A percentile compares a stretch with the other conserved stretches of the same genome.
Conservation (phyloP, 306 rosid species). For the Fragaria ananassa region DNA sequence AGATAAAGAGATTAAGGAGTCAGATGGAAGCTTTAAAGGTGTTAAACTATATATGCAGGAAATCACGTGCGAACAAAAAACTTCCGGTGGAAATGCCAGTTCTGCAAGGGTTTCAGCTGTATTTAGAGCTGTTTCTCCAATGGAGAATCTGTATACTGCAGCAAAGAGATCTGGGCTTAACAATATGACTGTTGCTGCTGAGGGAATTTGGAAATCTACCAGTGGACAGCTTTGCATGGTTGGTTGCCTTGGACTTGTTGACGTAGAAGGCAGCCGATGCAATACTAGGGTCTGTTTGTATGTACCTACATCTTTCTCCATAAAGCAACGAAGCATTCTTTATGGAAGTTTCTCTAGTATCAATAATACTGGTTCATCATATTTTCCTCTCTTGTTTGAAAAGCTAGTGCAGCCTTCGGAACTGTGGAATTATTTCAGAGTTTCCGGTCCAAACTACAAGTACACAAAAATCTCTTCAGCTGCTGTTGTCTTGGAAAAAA, state of each 20-base stretch:
- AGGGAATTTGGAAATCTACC: constrained; percentile 88
- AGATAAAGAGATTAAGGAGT: constrained; percentile 52
- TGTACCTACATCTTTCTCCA: constrained; percentile 64
- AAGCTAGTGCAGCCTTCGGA: constrained; percentile 56
- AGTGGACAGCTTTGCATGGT: constrained; percentile 96
- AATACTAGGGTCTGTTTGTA: constrained; percentile 72
- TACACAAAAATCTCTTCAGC: constrained; percentile 56
- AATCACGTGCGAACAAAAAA: constrained; percentile 53
- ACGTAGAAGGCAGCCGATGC: constrained; percentile 50
- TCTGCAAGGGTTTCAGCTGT: constrained; percentile 71
- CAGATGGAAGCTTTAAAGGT: constrained; percentile 75
- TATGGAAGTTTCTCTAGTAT: constrained; percentile 67
- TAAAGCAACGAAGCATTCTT: constrained; percentile 65
- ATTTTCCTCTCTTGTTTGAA: constrained; percentile 74
- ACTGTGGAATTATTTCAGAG: constrained; percentile 70
- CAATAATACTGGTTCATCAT: constrained; percentile 32
- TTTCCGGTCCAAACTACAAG: constrained; percentile 57
- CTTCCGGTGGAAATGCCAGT: constrained; percentile 24
- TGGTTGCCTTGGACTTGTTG: constrained; percentile 68
- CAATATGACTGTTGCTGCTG: constrained; percentile 71
- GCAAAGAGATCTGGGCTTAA: constrained; percentile 63
- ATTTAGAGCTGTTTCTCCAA: constrained; percentile 76
- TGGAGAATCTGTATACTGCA: constrained; percentile 58
- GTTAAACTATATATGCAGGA: constrained; percentile 69
- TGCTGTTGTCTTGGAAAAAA: constrained; percentile 51